A percentile compares a stretch with the other conserved stretches of the same genome.
Evolutionary conservation across 352 stramenopile species (phyloP).

Genomic region (Pythium pyrilobum): DNA sequence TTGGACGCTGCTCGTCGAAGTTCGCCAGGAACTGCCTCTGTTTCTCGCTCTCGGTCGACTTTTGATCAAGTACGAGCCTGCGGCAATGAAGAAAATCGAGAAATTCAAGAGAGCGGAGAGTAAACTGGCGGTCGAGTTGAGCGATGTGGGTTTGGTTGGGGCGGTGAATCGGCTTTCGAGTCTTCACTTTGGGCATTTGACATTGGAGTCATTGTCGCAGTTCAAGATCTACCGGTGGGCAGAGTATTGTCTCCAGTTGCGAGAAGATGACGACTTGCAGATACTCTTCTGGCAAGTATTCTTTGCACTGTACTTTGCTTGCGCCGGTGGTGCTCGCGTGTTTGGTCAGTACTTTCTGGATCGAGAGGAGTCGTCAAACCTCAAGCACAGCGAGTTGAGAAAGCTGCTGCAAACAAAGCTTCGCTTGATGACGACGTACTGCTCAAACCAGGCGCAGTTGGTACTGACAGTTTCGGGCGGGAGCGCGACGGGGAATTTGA

Average conservation of each 20-base stretch:
- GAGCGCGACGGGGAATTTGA: constrained; percentile 13
- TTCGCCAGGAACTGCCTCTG: constrained; percentile 65
- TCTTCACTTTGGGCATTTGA: constrained; percentile 17
- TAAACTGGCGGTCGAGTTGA: constrained; percentile 43
- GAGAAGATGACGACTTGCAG: constrained; percentile 23
- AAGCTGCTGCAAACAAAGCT: constrained; percentile 28
- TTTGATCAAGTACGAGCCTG: constrained; percentile 71
- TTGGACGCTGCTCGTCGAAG: constrained; percentile 68
- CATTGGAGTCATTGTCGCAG: constrained; percentile 16
- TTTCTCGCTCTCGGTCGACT: constrained; percentile 61
- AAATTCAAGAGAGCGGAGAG: constrained; percentile 69
- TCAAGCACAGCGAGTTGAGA: constrained; percentile 16
- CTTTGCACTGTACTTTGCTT: constrained; percentile 36
- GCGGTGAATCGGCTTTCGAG: constrained; percentile 10
- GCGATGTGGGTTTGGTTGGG: constrained; percentile 8
- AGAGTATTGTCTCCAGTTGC: constrained; percentile 21
- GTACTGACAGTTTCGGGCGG: constrained; percentile 17
- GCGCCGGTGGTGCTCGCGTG: constrained; percentile 20
- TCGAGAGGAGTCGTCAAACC: constrained; percentile 17
- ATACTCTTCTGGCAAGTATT: constrained; percentile 40
- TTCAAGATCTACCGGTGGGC: constrained; percentile 31
- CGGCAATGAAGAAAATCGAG: constrained; percentile 73
- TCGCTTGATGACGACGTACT: constrained; percentile 24
- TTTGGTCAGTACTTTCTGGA: constrained; percentile 33
- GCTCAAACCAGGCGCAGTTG: constrained; percentile 26